Conservation (phyloP, 1,284 basidiomycete species). For the Apiotrichum mycotoxinovorans region DNA sequence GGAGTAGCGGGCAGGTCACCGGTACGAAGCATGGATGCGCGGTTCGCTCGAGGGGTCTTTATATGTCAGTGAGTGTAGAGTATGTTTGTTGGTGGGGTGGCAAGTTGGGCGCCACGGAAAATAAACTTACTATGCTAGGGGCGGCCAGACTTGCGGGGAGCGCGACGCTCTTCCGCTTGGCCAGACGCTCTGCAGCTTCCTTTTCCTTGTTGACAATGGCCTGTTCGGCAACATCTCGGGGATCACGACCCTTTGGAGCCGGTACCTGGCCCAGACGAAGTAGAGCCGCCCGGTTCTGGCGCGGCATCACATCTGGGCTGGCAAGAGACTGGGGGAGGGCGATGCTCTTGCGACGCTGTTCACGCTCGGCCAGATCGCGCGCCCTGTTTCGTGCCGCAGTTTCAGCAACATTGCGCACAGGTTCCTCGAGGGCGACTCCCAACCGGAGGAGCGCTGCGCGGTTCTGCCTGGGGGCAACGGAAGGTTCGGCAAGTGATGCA, state of each 20-base stretch:
- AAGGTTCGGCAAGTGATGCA: constrained; percentile 31
- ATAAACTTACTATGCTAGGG: constrained; percentile 6
- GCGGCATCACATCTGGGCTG: constrained; percentile 8
- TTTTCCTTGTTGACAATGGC: constrained; percentile 25
- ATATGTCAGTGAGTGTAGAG: constrained; percentile 3
- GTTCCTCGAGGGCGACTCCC: not conserved
- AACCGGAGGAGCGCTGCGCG: constrained; percentile 30
- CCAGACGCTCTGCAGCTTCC: constrained; percentile 26
- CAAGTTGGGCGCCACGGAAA: no score
- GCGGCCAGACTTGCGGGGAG: constrained; percentile 28
- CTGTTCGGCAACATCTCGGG: constrained; percentile 17
- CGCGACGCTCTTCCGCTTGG: constrained; percentile 28
- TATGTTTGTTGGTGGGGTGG: not conserved
- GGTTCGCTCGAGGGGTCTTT: constrained; percentile 39
- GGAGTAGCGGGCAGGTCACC: not conserved
- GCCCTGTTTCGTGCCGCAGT: constrained; percentile 29
- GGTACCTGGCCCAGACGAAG: constrained; percentile 14
- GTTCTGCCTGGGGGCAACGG: constrained; percentile 27
- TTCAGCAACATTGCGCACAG: constrained; percentile 20
- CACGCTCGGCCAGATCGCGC: constrained; percentile 28
- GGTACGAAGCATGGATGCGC: constrained; percentile 33
- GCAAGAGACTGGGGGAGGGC: constrained; percentile 26
- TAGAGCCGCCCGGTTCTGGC: constrained; percentile 19
- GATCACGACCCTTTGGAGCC: constrained; percentile 2
- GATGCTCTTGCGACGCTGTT: constrained; percentile 28